phyloP scores from a whole-genome alignment of 345 rosid genomes.

The Xanthoceras sorbifolium region DNA sequence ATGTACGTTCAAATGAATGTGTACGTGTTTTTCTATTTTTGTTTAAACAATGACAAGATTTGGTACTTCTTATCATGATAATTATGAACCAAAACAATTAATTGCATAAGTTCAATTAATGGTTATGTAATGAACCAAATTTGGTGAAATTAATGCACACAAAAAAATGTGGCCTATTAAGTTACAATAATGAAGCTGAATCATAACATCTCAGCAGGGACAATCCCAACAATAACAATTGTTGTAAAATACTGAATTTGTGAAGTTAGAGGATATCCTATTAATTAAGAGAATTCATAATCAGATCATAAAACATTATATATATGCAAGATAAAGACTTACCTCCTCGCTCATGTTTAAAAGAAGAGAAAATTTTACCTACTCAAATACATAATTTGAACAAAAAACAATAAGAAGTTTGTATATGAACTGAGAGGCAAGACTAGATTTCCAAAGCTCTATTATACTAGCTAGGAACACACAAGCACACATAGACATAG shows the following conservation, averaged over 20 bases:
- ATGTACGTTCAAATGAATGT: background rate
- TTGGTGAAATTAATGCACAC: background rate
- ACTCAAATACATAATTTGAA: background rate
- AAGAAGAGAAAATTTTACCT: no score
- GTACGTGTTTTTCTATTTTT: no score
- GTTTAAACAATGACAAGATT: no score
- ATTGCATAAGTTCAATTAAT: no score
- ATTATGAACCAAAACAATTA: no score
- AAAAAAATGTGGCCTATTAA: no score
- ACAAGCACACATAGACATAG: background rate
- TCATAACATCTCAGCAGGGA: background rate
- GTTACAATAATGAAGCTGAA: background rate
- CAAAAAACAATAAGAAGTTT: background rate
- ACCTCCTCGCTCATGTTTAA: no score
- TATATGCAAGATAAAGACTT: background rate
- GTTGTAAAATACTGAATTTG: background rate
- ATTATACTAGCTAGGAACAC: background rate
- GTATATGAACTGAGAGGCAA: background rate
- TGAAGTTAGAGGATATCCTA: background rate
- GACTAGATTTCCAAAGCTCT: background rate
- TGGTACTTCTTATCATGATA: no score
- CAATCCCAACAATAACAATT: background rate
- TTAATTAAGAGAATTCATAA: background rate
- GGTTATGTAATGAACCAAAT: no score
- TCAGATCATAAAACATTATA: background rate